These are phyloP conservation scores for Pyropia yezoensis DNA, from an alignment of 23 red algal species.

Conservation along the genomic window DNA sequence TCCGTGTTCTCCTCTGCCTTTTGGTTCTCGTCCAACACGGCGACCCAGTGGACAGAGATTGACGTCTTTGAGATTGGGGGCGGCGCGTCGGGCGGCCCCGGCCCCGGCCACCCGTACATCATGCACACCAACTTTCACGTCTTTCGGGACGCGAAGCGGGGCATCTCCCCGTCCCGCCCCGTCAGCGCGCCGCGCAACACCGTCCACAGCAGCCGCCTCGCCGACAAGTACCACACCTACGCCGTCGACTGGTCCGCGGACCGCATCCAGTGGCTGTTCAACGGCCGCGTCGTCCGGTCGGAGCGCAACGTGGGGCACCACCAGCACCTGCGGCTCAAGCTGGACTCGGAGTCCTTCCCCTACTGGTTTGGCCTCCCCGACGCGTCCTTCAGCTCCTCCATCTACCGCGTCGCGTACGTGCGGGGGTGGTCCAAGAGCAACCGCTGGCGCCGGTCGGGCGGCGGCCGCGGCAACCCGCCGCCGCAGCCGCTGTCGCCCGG, in stretches of 20 bases:
- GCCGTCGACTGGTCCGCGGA: slow-evolving; percentile 28
- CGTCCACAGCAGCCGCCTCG: slow-evolving; percentile 13
- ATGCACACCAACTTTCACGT: slow-evolving; percentile 60
- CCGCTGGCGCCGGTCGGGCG: no score
- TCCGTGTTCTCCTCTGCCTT: slow-evolving; percentile 45
- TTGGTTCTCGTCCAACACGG: slow-evolving; percentile 46
- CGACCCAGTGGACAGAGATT: slow-evolving; percentile 36
- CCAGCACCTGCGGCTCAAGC: slow-evolving; percentile 41
- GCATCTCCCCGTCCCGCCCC: slow-evolving; percentile 23
- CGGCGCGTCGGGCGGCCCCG: slow-evolving; percentile 20
- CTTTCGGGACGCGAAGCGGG: slow-evolving; percentile 30
- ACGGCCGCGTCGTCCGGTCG: slow-evolving; percentile 30
- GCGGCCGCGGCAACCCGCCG: no score
- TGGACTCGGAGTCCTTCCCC: slow-evolving; percentile 54
- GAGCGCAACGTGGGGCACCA: slow-evolving; percentile 24
- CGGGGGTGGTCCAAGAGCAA: slow-evolving; percentile 17
- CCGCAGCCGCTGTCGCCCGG: no score
- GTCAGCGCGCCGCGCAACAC: slow-evolving; percentile 37
- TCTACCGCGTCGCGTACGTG: slow-evolving; percentile 44
- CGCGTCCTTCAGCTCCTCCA: slow-evolving; percentile 10
- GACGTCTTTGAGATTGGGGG: slow-evolving; percentile 59
- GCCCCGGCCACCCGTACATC: slow-evolving; percentile 15
- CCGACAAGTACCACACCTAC: slow-evolving; percentile 20
- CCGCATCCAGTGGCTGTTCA: slow-evolving; percentile 50
- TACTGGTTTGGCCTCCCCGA: slow-evolving; percentile 57